Percentiles rank a stretch among this genome's conserved stretches.
Conservation (phyloP, 2,329 filamentous ascomycete genomes). For the Claviceps sp. region DNA sequence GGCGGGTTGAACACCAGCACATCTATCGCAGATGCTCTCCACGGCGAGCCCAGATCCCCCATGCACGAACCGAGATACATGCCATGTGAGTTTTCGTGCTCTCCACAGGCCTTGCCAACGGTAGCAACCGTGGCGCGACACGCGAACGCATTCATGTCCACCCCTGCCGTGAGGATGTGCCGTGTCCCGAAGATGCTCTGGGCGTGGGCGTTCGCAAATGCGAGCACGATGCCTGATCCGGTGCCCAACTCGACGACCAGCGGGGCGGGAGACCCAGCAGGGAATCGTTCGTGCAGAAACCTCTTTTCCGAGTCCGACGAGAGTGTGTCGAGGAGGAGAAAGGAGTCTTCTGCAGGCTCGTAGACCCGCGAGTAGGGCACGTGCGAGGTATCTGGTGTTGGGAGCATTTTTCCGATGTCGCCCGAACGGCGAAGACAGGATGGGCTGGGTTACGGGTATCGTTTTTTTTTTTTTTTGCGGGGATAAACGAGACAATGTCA, state of each 20-base stretch:
- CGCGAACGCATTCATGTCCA: slow-evolving; percentile 78
- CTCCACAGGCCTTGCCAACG: slow-evolving; percentile 32
- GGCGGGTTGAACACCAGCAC: slow-evolving; percentile 93
- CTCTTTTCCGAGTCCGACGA: slow-evolving; percentile 53
- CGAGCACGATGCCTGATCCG: slow-evolving; percentile 87
- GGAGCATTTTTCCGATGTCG: slow-evolving; percentile 49
- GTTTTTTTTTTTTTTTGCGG: background rate
- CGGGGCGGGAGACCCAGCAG: slow-evolving; percentile 30
- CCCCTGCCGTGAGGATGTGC: slow-evolving; percentile 57
- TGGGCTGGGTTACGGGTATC: background rate
- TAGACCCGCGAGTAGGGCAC: slow-evolving; percentile 82
- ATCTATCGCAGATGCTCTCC: slow-evolving; percentile 51
- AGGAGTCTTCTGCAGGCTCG: slow-evolving; percentile 93
- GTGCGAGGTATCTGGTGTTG: slow-evolving; percentile 86
- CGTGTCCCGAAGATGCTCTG: slow-evolving; percentile 55
- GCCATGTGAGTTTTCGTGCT: slow-evolving; percentile 24
- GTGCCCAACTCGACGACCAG: slow-evolving; percentile 77
- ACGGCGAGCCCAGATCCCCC: slow-evolving; percentile 53
- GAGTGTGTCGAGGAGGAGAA: slow-evolving; percentile 81
- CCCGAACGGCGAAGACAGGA: background rate
- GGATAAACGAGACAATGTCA: too few relatives aligned
- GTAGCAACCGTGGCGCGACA: slow-evolving; percentile 65
- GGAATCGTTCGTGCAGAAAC: slow-evolving; percentile 56
- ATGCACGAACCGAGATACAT: slow-evolving; percentile 53
- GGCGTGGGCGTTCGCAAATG: slow-evolving; percentile 71